Conservation (phyloP, 192 early-diverging fungal species). For the Entomortierella lignicola region DNA sequence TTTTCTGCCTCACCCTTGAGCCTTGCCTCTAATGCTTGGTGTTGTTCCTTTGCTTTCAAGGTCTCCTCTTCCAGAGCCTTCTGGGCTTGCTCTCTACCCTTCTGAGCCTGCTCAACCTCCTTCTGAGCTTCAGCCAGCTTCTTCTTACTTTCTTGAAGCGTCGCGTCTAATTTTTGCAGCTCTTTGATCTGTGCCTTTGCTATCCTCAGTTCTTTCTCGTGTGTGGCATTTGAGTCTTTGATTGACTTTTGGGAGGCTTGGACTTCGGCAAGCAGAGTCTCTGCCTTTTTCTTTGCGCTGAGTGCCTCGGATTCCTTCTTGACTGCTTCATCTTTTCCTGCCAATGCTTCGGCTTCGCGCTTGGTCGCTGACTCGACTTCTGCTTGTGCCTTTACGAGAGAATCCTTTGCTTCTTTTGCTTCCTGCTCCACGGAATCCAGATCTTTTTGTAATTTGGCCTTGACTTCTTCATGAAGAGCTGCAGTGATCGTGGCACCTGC, state of each 20-base stretch:
- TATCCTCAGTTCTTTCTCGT: constrained; percentile 43
- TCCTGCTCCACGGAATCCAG: constrained; percentile 12
- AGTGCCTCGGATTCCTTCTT: constrained; percentile 25
- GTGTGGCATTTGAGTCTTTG: not conserved
- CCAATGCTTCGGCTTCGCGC: constrained; percentile 27
- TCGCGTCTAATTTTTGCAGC: constrained; percentile 32
- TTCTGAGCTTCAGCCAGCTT: constrained; percentile 25
- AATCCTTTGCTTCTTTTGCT: constrained; percentile 21
- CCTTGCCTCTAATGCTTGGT: not conserved
- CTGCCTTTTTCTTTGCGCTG: constrained; percentile 16
- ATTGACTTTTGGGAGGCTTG: constrained; percentile 4
- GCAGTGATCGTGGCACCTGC: not conserved
- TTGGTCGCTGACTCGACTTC: constrained; percentile 5
- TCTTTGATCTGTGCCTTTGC: constrained; percentile 38
- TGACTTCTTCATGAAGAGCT: not conserved
- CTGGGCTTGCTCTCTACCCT: constrained; percentile 14
- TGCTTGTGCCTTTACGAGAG: constrained; percentile 17
- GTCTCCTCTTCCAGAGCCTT: constrained; percentile 11
- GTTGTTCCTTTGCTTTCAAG: constrained; percentile 12
- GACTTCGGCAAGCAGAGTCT: constrained; percentile 10
- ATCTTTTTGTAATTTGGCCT: not conserved
- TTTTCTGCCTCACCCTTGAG: constrained; percentile 13
- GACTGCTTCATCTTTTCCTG: constrained; percentile 6
- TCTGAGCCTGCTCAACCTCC: constrained; percentile 4
- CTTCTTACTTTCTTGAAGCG: constrained; percentile 9